Percentiles rank a stretch among this genome's conserved stretches.
phyloP scores from a whole-genome alignment of 768 basidiomycete species.

The Exidia glandulosa region DNA sequence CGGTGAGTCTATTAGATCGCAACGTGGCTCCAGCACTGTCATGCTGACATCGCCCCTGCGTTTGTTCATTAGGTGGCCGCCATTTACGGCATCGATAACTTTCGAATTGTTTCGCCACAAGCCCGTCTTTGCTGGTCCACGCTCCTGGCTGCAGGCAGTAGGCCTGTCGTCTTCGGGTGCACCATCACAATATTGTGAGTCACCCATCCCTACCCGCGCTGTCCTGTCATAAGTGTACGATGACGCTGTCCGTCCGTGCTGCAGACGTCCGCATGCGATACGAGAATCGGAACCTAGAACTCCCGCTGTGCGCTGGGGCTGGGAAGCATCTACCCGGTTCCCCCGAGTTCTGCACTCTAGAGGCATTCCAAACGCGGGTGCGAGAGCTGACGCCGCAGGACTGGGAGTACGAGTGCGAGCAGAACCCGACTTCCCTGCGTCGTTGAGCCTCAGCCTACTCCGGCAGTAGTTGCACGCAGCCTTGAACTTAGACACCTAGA shows the following conservation, averaged over 20 bases:
- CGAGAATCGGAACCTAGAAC: slow-evolving; percentile 50
- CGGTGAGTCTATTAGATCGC: slow-evolving; percentile 28
- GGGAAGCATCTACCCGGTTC: slow-evolving; percentile 58
- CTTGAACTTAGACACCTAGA: too few species aligned
- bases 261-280: slow-evolving; percentile 66
- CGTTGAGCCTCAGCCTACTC: too few species aligned
- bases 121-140: background rate
- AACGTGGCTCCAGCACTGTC: background rate
- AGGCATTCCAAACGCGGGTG: slow-evolving; percentile 51
- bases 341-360: slow-evolving; percentile 64
- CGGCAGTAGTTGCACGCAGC: too few species aligned
- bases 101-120: slow-evolving; percentile 58
- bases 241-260: background rate
- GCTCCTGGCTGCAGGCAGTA: background rate
- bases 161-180: background rate
- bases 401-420: slow-evolving; percentile 51
- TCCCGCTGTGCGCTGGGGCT: slow-evolving; percentile 54
- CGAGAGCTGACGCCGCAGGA: slow-evolving; percentile 53
- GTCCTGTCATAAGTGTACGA: background rate
- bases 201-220: background rate
- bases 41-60: background rate
- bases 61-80: slow-evolving; percentile 44
- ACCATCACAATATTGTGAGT: slow-evolving; percentile 2
- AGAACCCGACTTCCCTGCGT: background rate
- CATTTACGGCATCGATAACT: slow-evolving; percentile 62